Evolutionary conservation across 2,329 filamentous ascomycete genomes (phyloP).

Genomic region (Aspergillus pseudonomiae): DNA sequence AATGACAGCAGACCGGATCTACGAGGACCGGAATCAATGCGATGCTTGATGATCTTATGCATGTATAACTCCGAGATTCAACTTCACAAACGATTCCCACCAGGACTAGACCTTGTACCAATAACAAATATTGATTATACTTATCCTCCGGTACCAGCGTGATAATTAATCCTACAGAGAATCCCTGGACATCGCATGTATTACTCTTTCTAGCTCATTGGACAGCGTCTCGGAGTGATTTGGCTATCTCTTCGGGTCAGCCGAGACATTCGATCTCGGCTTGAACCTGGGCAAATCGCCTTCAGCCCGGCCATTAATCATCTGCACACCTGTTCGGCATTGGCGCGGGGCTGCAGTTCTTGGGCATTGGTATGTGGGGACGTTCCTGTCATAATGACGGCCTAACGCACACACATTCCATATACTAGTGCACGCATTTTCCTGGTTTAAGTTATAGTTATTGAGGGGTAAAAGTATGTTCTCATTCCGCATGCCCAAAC

Average conservation of each 20-base stretch:
- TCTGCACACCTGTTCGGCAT: neutral
- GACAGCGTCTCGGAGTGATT: neutral
- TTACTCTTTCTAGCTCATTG: neutral
- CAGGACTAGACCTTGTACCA: neutral
- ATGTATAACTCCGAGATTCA: neutral
- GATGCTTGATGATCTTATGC: neutral
- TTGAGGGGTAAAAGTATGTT: neutral
- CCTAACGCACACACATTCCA: neutral
- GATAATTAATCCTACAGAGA: neutral
- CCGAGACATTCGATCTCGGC: neutral
- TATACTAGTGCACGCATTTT: too few relatives aligned
- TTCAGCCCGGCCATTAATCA: neutral
- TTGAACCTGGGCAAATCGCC: neutral
- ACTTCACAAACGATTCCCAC: neutral
- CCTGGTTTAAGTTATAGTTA: neutral
- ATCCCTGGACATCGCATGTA: neutral
- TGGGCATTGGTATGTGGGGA: neutral
- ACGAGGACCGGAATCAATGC: neutral
- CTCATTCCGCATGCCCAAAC: neutral
- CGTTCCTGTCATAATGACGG: neutral
- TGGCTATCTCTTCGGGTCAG: neutral
- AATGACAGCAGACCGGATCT: neutral
- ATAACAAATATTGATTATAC: neutral
- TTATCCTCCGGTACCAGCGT: neutral
- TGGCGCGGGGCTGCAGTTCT: neutral